Conservation (phyloP, 805 yeast genomes). For the Metschnikowia reukaufii region DNA sequence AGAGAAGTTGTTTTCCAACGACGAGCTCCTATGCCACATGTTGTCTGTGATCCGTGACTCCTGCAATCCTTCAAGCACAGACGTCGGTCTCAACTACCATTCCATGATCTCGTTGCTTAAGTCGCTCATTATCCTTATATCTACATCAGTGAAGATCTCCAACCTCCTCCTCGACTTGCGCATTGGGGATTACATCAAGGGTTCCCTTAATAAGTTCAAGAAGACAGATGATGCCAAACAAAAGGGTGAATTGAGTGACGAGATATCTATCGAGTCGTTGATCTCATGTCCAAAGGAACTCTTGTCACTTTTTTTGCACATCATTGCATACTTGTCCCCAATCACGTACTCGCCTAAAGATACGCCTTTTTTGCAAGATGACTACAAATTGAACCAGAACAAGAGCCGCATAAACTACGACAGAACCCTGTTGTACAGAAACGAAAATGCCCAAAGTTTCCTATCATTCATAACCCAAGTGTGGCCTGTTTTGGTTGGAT, state of each 20-base stretch:
- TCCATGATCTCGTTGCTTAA: slow-evolving; percentile 30
- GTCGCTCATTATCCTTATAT: slow-evolving; percentile 45
- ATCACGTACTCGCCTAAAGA: slow-evolving; percentile 29
- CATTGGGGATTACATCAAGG: slow-evolving; percentile 47
- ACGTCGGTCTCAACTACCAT: slow-evolving; percentile 11
- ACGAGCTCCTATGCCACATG: slow-evolving; percentile 12
- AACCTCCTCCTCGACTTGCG: slow-evolving; percentile 46
- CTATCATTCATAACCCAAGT: slow-evolving; percentile 44
- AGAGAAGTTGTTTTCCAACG: slow-evolving; percentile 39
- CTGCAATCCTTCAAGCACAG: slow-evolving; percentile 16
- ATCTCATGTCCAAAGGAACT: slow-evolving; percentile 75
- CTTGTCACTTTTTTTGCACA: slow-evolving; percentile 50
- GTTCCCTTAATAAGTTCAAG: slow-evolving; percentile 53
- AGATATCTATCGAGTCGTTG: slow-evolving; percentile 61
- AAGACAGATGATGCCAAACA: slow-evolving; percentile 23
- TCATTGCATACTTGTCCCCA: slow-evolving; percentile 63
- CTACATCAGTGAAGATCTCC: slow-evolving; percentile 44
- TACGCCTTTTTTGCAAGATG: slow-evolving; percentile 30
- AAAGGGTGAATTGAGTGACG: background rate
- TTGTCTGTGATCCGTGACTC: slow-evolving; percentile 14
- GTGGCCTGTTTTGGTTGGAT: slow-evolving; percentile 55
- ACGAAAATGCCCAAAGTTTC: slow-evolving; percentile 21
- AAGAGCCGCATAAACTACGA: slow-evolving; percentile 28
- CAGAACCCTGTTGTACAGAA: slow-evolving; percentile 32
- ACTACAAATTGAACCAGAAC: slow-evolving; percentile 24